Percentiles rank a stretch among this genome's conserved stretches.
These are phyloP conservation scores for Eucalyptus caleyi DNA, from an alignment of 345 rosid genomes.

Conservation along the genomic window DNA sequence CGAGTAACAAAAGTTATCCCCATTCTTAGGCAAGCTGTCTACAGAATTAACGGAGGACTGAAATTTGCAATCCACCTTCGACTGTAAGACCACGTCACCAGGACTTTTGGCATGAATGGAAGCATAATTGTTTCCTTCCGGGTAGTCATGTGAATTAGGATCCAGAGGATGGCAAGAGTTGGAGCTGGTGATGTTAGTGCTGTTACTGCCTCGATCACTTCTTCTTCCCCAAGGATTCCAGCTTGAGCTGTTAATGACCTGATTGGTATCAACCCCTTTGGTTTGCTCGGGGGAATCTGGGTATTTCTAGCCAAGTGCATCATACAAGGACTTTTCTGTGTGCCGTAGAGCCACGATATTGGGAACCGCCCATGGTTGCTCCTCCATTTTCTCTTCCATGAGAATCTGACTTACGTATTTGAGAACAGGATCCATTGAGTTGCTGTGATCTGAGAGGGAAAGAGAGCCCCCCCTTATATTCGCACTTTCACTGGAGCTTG, in stretches of 20 bases:
- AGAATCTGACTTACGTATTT: constrained; percentile 53
- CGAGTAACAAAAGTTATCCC: background rate
- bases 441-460: constrained; percentile 30
- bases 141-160: constrained; percentile 1
- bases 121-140: background rate
- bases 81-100: background rate
- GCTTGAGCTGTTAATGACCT: constrained; percentile 3
- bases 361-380: constrained; percentile 31
- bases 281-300: constrained; percentile 5
- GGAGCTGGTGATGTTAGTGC: background rate
- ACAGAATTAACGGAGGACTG: background rate
- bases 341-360: constrained; percentile 45
- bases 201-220: constrained; percentile 1
- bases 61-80: background rate
- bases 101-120: background rate
- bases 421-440: constrained; percentile 36
- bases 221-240: constrained; percentile 6
- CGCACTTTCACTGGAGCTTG: background rate
- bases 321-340: constrained; percentile 51
- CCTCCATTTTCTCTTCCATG: constrained; percentile 60
- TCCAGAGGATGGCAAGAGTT: constrained; percentile 5
- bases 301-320: constrained; percentile 29
- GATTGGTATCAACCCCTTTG: background rate
- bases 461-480: background rate
- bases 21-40: background rate